Evolutionary conservation across 352 stramenopile genomes (phyloP), one percentile per base, ranked within the genome.

Genomic region (Phytophthora citricola): DNA sequence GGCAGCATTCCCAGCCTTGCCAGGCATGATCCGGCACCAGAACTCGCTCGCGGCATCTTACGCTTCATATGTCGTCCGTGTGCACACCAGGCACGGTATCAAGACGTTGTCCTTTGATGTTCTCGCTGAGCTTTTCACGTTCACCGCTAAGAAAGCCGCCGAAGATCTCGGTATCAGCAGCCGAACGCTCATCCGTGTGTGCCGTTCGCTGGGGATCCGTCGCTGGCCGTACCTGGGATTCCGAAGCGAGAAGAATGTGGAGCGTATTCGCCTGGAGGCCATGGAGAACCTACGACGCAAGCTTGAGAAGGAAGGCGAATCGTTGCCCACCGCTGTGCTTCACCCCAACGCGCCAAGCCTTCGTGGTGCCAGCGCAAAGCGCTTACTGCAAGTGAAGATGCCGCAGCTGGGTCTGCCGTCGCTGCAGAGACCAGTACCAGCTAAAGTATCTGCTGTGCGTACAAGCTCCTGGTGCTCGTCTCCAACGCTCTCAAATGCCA

Each of bases 201-300:
- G 84, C 49, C 81, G 84, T 27, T 92, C 84, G 20, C 74, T 92
- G 11, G 84, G 81, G 29, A 92, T 92, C 63, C 84, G 84, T 20
- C 79, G 84, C 27, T 92, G 84, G 84, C 81, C 84, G 36, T 93
- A 93, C 75, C 68, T 93, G 34, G 84, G 84, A 46, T 93, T 93
- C 67, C 81, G 82, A 50, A 90, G 84, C 45, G 84, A 91, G 66
- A 91, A 91, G 49, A 93, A 91, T 53, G 84, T 91, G 48, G 82
- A 93, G 41, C 80, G 84, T 20, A 89, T 93, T 56, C 84, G 84
- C 27, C 76, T 87, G 60, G 84, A 93, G 43, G 84, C 84, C 41
- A 85, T 93, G 57, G 81, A 90, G 48, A 93, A 89, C 52, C 73
- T 93, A n/a, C 80, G 80, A 44, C 78, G 76, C 51, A 90, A 89